Base-by-base conservation (phyloP, 306 rosid genomes). In the Bauhinia variegata region DNA sequence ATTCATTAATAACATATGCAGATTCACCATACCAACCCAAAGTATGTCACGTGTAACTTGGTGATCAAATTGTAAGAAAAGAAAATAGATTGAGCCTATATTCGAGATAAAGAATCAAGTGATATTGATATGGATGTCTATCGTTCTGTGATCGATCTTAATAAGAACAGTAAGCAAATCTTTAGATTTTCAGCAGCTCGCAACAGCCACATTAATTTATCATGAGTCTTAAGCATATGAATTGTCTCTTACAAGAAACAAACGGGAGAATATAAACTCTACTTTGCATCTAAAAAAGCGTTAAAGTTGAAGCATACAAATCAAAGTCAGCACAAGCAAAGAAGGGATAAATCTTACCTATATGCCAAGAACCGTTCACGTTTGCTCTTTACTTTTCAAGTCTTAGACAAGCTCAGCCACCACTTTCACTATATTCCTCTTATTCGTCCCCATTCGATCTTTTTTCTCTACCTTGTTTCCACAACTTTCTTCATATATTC, bases 91-190 rank as follows among this genome's bases (percentile, higher is more conserved):
- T 65, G 71, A 48, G 54, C 57, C 18, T 17, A 17, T 17, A 70
- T 60, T 55, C 84, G 55, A 54, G 65, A 11, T 39, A 5, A 38
- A 38, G 71, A 75, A 60, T 65, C 67, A 37, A 47, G 4, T 75
- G 60, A 61, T 33, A 73, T 57, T 39, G 74, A 55, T 52, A 60
- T n/a, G n/a, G n/a, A n/a, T n/a, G n/a, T n/a, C n/a, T n/a, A n/a
- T n/a, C n/a, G n/a, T n/a, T n/a, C n/a, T n/a, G n/a, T n/a, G n/a
- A n/a, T n/a, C n/a, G n/a, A n/a, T n/a, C n/a, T n/a, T n/a, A n/a
- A n/a, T n/a, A 9, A 44, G 15, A 5, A 44, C 3, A 44, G 6
- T 37, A 43, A 38, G 57, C 51, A 64, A 28, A 61, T 23, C 10
- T 18, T 50, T 17, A 54, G 65, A 75, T 65, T 66, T 65, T 10